Conservation (phyloP, 164 flowering plant species). For the Dillenia suffruticosa region DNA sequence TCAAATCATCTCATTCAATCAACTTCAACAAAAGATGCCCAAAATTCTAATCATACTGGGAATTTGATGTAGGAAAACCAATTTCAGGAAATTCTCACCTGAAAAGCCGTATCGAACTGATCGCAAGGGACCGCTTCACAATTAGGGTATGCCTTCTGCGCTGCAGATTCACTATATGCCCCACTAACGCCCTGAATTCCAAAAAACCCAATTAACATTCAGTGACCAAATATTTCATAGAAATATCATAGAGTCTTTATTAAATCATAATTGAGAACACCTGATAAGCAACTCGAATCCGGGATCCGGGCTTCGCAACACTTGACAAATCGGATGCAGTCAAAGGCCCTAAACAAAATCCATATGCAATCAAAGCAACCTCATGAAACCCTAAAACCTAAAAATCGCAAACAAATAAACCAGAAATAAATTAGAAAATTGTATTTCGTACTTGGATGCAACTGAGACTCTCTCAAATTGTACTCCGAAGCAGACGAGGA, state of each 20-base stretch:
- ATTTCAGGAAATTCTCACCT: conserved; percentile 30
- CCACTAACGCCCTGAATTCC: conserved; percentile 74
- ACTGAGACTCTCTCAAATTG: conserved; percentile 19
- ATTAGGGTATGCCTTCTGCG: conserved; percentile 86
- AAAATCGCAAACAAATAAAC: background rate
- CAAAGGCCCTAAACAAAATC: conserved; percentile 38
- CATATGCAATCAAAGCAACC: background rate
- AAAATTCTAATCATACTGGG: too few species aligned
- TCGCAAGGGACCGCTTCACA: conserved; percentile 94
- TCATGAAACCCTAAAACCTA: background rate
- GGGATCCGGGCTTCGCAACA: conserved; percentile 36
- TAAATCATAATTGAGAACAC: conserved; percentile 19
- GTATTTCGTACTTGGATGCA: conserved; percentile 38
- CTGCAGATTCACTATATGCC: conserved; percentile 92
- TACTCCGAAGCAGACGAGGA: conserved; percentile 7
- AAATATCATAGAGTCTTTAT: background rate
- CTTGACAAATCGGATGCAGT: conserved; percentile 28
- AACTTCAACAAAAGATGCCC: too few species aligned
- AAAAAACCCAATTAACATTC: background rate
- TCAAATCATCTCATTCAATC: too few species aligned
- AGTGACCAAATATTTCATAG: background rate
- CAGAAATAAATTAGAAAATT: background rate
- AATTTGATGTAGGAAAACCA: background rate
- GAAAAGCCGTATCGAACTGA: conserved; percentile 81
- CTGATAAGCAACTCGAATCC: conserved; percentile 83